These are phyloP conservation scores for Tripterygium wilfordii DNA, from an alignment of 177 flowering plant species.

Conservation along the genomic window DNA sequence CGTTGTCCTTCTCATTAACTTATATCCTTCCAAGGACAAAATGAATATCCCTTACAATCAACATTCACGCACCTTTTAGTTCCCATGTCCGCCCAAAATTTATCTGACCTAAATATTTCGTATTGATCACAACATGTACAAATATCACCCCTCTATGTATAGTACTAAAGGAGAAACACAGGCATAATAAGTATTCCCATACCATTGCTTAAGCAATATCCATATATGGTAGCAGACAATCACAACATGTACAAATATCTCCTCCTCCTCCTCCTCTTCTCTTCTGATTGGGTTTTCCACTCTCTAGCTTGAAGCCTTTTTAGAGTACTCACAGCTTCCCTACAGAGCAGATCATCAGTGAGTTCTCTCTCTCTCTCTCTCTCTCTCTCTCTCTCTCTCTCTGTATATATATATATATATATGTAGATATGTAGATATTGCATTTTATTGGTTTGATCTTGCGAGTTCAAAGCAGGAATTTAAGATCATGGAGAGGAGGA, in stretches of 20 bases:
- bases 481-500: constrained; percentile 31
- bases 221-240: constrained; percentile 17
- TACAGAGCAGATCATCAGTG: constrained; percentile 1
- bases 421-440: too few relatives aligned
- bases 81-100: too few relatives aligned
- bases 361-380: neutral
- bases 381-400: too few relatives aligned
- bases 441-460: too few relatives aligned
- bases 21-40: too few relatives aligned
- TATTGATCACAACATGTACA: constrained; percentile 16
- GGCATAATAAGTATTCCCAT: neutral
- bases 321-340: constrained; percentile 2
- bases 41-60: too few relatives aligned
- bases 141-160: constrained; percentile 16
- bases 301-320: constrained; percentile 18
- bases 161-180: constrained; percentile 13
- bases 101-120: too few relatives aligned
- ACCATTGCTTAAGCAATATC: constrained; percentile 19
- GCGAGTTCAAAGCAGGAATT: constrained; percentile 4
- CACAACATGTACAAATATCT: constrained; percentile 20
- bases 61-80: too few relatives aligned
- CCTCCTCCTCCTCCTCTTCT: too few relatives aligned
- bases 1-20: too few relatives aligned
- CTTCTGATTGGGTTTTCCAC: constrained; percentile 21
- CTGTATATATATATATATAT: too few relatives aligned